A percentile compares a stretch with the other conserved stretches of the same genome.
phyloP scores from a whole-genome alignment of 2,329 filamentous ascomycete species.

The Balansia obtecta region DNA sequence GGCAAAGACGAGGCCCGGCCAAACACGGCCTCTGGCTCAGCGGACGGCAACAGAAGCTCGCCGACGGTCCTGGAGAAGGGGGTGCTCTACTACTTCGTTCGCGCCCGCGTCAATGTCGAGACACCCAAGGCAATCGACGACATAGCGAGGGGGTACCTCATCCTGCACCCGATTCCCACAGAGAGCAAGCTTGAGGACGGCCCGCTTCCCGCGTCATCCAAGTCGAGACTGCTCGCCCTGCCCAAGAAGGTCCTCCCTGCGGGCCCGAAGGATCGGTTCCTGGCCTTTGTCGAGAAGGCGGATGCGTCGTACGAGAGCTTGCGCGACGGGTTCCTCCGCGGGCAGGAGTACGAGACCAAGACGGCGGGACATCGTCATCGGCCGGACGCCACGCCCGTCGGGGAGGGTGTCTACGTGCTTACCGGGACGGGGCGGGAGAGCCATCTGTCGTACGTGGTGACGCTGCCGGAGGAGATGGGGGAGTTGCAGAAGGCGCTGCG shows the following conservation, averaged over 20 bases:
- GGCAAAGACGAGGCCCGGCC: not conserved
- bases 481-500: constrained; percentile 68
- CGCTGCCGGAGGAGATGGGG: constrained; percentile 55
- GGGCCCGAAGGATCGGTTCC: constrained; percentile 56
- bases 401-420: constrained; percentile 76
- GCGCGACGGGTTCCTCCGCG: constrained; percentile 58
- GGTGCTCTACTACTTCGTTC: constrained; percentile 83
- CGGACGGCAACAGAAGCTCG: constrained; percentile 14
- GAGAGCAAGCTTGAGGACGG: constrained; percentile 46
- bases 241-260: constrained; percentile 76
- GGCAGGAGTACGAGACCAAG: constrained; percentile 61
- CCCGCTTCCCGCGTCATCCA: constrained; percentile 38
- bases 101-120: constrained; percentile 61
- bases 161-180: constrained; percentile 59
- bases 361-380: constrained; percentile 56
- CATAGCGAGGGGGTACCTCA: constrained; percentile 65
- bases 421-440: constrained; percentile 58
- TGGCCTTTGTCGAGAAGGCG: constrained; percentile 73
- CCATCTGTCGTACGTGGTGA: constrained; percentile 71
- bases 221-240: constrained; percentile 58
- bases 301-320: constrained; percentile 53
- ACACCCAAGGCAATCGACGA: constrained; percentile 58
- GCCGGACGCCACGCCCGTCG: constrained; percentile 62
- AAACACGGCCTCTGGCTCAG: constrained; percentile 2
- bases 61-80: constrained; percentile 69